A percentile compares a stretch with the other conserved stretches of the same genome.
phyloP scores from a whole-genome alignment of 1,284 basidiomycete species.

The Peniophora sp. region DNA sequence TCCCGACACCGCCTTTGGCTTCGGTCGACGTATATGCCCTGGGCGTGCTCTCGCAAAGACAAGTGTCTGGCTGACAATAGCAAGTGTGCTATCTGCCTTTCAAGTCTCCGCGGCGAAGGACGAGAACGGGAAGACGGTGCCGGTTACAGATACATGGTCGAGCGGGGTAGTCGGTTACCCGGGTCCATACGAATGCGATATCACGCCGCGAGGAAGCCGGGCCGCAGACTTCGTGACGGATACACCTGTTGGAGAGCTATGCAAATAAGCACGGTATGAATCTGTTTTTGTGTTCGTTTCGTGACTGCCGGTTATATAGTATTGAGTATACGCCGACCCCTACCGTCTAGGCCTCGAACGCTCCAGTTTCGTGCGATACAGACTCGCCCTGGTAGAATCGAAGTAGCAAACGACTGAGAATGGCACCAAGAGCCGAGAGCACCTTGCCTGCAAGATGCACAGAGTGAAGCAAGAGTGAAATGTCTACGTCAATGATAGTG shows the following conservation, averaged over 20 bases:
- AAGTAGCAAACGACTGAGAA: no score
- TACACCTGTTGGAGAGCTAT: not conserved
- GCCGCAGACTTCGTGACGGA: not conserved
- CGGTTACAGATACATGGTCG: conserved; percentile 16
- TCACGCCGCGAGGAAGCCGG: not conserved
- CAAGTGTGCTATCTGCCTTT: conserved; percentile 19
- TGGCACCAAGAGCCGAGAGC: no score
- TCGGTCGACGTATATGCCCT: conserved; percentile 17
- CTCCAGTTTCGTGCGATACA: no score
- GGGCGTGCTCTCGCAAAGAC: conserved; percentile 21
- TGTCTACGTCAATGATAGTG: no score
- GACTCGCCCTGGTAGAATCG: no score
- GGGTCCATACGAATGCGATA: not conserved
- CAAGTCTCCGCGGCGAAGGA: conserved; percentile 19
- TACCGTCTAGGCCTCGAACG: no score
- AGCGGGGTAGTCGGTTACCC: conserved; percentile 9
- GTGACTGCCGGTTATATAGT: no score
- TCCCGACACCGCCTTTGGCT: conserved; percentile 13
- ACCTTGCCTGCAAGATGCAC: no score
- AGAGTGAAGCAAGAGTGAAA: no score
- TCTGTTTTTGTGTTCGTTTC: no score
- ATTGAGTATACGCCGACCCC: no score
- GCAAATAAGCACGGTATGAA: not conserved
- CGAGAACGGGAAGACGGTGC: conserved; percentile 15
- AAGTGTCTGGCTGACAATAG: conserved; percentile 21